Evolutionary conservation across 2,329 filamentous ascomycete genomes (phyloP).

Genomic region (Sporothrix schenckii): DNA sequence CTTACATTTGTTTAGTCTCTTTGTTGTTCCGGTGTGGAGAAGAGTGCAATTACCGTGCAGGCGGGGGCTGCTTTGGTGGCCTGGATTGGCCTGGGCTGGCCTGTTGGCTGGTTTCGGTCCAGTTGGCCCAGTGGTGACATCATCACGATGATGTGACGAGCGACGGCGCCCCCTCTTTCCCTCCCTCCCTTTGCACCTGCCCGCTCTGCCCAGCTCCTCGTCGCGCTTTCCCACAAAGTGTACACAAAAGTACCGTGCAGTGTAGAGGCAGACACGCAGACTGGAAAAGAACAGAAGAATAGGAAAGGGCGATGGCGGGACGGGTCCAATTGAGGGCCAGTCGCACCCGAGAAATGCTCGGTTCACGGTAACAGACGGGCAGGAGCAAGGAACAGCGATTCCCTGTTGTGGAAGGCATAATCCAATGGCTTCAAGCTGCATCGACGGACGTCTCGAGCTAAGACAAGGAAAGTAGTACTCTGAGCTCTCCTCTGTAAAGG

Average conservation of each 20-base stretch:
- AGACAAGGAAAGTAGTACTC: constrained; percentile 2
- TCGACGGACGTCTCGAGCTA: neutral
- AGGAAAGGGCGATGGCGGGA: constrained; percentile 4
- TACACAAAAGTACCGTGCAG: neutral
- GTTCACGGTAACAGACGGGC: neutral
- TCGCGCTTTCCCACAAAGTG: neutral
- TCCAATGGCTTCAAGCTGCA: neutral
- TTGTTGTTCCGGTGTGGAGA: constrained; percentile 20
- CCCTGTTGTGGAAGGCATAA: constrained; percentile 18
- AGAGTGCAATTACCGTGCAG: neutral
- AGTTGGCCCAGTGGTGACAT: constrained; percentile 28
- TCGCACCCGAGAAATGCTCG: neutral
- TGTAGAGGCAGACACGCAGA: too few relatives aligned
- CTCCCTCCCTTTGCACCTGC: neutral
- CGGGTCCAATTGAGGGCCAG: constrained; percentile 11
- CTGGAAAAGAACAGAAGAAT: neutral
- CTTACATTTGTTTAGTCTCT: neutral
- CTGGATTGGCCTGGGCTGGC: neutral
- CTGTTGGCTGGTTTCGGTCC: constrained; percentile 5
- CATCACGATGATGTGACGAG: constrained; percentile 29
- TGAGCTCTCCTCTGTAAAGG: neutral
- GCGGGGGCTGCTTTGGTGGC: neutral
- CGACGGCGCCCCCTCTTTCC: constrained; percentile 12
- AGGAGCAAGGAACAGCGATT: neutral
- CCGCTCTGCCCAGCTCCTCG: neutral